phyloP scores from a whole-genome alignment of 2,329 filamentous ascomycete genomes.

The Pseudopithomyces chartarum region DNA sequence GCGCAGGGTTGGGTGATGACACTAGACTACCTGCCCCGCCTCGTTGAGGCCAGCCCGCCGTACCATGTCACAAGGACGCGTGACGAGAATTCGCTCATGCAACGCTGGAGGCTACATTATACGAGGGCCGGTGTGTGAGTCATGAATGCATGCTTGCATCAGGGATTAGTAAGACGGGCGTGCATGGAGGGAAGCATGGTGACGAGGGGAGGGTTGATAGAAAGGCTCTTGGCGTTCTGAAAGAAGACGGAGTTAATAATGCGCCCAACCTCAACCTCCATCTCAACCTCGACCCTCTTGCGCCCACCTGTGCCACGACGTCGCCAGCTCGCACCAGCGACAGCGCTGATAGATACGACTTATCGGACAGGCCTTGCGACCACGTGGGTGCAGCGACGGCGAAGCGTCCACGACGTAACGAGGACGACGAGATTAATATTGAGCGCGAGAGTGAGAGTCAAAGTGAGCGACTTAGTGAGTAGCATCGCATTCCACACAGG shows the following conservation, averaged over 20 bases:
- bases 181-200: slow-evolving; percentile 5
- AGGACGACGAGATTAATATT: slow-evolving; percentile 1
- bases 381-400: neutral
- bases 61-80: neutral
- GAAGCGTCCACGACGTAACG: neutral
- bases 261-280: neutral
- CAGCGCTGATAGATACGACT: too few species aligned
- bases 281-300: neutral
- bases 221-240: slow-evolving; percentile 10
- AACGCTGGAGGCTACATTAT: neutral
- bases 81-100: neutral
- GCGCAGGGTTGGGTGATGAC: neutral
- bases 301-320: too few species aligned
- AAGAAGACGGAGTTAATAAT: slow-evolving; percentile 12
- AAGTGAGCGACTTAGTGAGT: too few species aligned
- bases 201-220: neutral
- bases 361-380: too few species aligned
- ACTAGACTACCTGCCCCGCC: too few species aligned
- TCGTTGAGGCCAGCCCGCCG: neutral
- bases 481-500: neutral
- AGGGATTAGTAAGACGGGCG: slow-evolving; percentile 11
- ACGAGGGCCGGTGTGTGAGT: slow-evolving; percentile 9
- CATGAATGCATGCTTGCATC: slow-evolving; percentile 2
- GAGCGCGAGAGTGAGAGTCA: neutral
- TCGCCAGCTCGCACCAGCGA: too few species aligned